Conservation (phyloP, 331 rosid species). For the Quercus lobata region DNA sequence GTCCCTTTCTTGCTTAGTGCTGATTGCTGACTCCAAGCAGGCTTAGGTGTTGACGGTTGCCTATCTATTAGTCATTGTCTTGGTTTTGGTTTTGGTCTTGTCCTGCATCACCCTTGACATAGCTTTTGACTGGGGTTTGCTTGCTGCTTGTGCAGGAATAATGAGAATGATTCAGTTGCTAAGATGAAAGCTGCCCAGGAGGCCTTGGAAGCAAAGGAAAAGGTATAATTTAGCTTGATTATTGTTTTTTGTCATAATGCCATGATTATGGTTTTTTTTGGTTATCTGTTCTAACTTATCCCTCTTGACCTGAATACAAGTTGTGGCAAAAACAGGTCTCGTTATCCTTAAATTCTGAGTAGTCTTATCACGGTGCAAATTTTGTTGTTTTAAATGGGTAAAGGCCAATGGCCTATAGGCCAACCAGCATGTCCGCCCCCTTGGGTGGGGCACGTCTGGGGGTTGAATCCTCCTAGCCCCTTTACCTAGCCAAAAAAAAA, state of each 20-base stretch:
- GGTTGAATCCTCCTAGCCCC: no score
- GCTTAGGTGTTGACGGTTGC: no score
- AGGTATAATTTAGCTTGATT: conserved; percentile 38
- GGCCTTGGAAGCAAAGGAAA: conserved; percentile 72
- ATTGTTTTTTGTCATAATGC: background rate
- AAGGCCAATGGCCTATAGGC: no score
- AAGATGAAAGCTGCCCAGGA: conserved; percentile 91
- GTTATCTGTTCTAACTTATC: background rate
- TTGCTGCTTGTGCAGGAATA: conserved; percentile 53
- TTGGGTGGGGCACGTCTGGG: no score
- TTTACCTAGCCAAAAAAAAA: no score
- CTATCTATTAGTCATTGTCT: no score
- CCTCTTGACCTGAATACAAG: no score
- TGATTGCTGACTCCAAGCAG: no score
- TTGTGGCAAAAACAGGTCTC: background rate
- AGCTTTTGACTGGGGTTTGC: conserved; percentile 31
- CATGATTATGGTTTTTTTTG: background rate
- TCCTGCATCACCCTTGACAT: background rate
- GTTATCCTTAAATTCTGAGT: background rate
- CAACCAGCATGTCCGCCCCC: no score
- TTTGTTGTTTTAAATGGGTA: background rate
- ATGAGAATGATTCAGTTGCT: conserved; percentile 66
- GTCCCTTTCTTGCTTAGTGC: no score
- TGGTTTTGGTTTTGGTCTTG: no score
- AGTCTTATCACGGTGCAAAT: background rate